These are phyloP conservation scores for Pholiota molesta DNA, from an alignment of 768 basidiomycete genomes.

Conservation along the genomic window DNA sequence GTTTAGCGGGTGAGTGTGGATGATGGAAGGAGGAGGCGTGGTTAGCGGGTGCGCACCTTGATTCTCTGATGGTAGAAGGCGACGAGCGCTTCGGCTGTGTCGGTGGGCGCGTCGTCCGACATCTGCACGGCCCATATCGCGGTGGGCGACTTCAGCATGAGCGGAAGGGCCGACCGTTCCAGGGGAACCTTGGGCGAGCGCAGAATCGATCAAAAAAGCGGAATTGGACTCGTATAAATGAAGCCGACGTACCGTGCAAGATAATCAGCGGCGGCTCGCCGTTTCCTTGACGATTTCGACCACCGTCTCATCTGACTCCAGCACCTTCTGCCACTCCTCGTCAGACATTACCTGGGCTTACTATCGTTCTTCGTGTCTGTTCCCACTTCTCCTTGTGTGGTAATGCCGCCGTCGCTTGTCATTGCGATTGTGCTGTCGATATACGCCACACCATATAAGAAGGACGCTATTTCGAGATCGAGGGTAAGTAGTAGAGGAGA, in stretches of 20 bases:
- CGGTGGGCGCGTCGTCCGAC: conserved; percentile 3
- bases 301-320: conserved; percentile 5
- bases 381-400: background rate
- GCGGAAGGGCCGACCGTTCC: background rate
- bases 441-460: conserved; percentile 2
- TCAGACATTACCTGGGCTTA: background rate
- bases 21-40: background rate
- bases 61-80: conserved; percentile 8
- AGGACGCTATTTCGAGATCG: conserved; percentile 4
- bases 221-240: background rate
- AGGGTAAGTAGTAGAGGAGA: background rate
- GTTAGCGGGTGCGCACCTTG: conserved; percentile 2
- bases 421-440: background rate
- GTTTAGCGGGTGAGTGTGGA: background rate
- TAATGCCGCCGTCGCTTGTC: background rate
- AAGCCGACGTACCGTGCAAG: background rate
- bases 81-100: background rate
- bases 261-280: conserved; percentile 4
- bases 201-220: background rate
- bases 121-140: conserved; percentile 7
- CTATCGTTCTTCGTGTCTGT: background rate
- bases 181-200: background rate
- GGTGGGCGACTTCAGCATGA: background rate
- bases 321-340: conserved; percentile 3
- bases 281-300: background rate